A percentile compares a stretch with the other conserved stretches of the same genome.
These are phyloP conservation scores for Panicum virgatum DNA, from an alignment of 202 grass and related monocot genomes.

Conservation along the genomic window DNA sequence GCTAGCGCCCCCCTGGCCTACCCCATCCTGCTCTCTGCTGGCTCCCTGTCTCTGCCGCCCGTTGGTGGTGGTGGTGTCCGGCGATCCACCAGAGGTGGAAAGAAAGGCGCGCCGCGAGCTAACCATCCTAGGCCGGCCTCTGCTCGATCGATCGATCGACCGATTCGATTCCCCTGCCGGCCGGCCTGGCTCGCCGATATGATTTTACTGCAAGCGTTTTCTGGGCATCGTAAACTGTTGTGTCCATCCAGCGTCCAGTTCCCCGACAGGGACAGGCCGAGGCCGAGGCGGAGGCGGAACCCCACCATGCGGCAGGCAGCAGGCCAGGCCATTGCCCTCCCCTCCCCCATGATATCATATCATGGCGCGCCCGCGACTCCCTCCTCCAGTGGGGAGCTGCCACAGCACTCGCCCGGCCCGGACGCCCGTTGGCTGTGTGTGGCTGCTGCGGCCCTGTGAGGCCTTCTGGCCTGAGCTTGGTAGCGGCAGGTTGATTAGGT, in stretches of 20 bases:
- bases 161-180: not conserved
- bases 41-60: not conserved
- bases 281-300: too few species aligned
- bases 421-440: too few species aligned
- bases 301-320: slow-evolving; percentile 21
- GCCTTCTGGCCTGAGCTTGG: not conserved
- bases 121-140: slow-evolving; percentile 36
- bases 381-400: not conserved
- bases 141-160: too few species aligned
- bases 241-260: slow-evolving; percentile 13
- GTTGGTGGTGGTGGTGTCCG: not conserved
- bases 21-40: too few species aligned
- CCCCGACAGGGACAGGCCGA: slow-evolving; percentile 40
- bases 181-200: not conserved
- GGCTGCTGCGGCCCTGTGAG: too few species aligned
- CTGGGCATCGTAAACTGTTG: slow-evolving; percentile 8
- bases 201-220: slow-evolving; percentile 44
- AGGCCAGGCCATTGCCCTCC: not conserved
- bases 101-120: slow-evolving; percentile 28
- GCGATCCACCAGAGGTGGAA: slow-evolving; percentile 11
- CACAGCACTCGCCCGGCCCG: too few species aligned
- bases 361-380: not conserved
- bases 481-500: not conserved
- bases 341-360: slow-evolving; percentile 13
- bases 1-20: too few species aligned